Evolutionary conservation across 305 asterid species (phyloP).

Genomic region (Salvia sclarea): DNA sequence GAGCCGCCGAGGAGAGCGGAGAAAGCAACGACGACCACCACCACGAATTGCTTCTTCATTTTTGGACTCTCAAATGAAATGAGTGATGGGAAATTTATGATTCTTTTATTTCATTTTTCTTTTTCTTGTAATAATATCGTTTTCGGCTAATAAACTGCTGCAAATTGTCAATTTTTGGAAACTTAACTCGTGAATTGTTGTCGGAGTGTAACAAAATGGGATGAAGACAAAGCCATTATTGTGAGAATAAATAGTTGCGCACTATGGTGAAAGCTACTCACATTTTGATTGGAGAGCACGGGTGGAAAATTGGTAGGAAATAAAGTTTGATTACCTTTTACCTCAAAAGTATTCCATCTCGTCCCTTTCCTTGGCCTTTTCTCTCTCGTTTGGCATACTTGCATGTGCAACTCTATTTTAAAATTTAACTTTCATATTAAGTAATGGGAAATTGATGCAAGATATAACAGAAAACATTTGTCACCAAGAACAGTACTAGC

Average conservation of each 20-base stretch:
- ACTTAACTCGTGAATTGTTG: slow-evolving; percentile 40
- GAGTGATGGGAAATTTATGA: slow-evolving; percentile 19
- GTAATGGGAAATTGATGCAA: neutral
- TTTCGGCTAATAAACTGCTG: too few species aligned
- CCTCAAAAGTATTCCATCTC: slow-evolving; percentile 33
- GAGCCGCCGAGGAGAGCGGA: neutral
- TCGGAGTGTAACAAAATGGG: slow-evolving; percentile 28
- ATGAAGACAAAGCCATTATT: slow-evolving; percentile 19
- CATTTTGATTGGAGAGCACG: neutral
- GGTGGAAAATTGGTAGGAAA: neutral
- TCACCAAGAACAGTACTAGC: neutral
- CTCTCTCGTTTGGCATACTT: slow-evolving; percentile 16
- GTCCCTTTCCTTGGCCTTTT: slow-evolving; percentile 31
- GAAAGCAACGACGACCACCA: slow-evolving; percentile 8
- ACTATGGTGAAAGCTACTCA: neutral
- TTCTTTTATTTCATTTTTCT: neutral
- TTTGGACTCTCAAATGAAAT: too few species aligned
- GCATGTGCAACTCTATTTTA: slow-evolving; percentile 34
- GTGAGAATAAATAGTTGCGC: slow-evolving; percentile 5
- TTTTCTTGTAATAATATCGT: too few species aligned
- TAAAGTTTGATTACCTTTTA: slow-evolving; percentile 27
- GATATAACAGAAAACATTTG: neutral
- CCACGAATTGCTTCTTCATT: too few species aligned
- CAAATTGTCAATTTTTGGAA: slow-evolving; percentile 22
- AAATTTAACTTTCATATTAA: neutral